phyloP scores from a whole-genome alignment of 1,284 basidiomycete genomes.

The Trametes sp. region DNA sequence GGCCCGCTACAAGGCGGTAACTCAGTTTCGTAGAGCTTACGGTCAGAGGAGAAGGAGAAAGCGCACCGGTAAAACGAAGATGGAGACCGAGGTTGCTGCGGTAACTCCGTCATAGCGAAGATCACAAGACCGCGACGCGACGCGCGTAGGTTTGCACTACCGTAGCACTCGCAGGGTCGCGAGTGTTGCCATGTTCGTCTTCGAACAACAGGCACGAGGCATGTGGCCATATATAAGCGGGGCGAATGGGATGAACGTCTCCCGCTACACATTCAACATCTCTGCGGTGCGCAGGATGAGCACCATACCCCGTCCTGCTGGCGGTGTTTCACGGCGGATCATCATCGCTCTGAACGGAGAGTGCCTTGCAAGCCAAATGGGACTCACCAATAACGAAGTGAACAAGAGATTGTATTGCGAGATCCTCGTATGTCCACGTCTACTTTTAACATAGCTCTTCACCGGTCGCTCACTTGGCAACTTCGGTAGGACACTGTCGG shows the following conservation, averaged over 20 bases:
- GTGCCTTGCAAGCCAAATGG: slow-evolving; percentile 26
- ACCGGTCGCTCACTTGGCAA: too few relatives aligned
- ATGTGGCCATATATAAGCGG: background rate
- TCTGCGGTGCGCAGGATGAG: background rate
- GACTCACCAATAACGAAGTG: slow-evolving; percentile 2
- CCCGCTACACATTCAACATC: background rate
- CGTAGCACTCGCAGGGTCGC: background rate
- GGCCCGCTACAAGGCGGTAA: too few relatives aligned
- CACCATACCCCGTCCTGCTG: background rate
- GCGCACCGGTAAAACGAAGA: too few relatives aligned
- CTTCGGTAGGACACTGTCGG: slow-evolving; percentile 19
- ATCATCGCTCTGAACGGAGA: background rate
- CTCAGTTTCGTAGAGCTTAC: too few relatives aligned
- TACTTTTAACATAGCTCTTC: too few relatives aligned
- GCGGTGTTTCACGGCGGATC: slow-evolving; percentile 12
- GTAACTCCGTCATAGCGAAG: too few relatives aligned
- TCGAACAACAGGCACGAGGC: slow-evolving; percentile 1
- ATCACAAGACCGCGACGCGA: slow-evolving; percentile 1
- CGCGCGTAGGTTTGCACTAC: background rate
- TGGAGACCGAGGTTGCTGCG: too few relatives aligned
- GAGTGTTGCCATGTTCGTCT: background rate
- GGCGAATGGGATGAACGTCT: background rate
- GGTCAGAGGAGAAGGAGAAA: too few relatives aligned
- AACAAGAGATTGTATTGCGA: slow-evolving; percentile 11
- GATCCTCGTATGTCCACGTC: slow-evolving; percentile 17